Evolutionary conservation across 2,329 filamentous ascomycete genomes (phyloP).

Genomic region (Sporothrix protearum): DNA sequence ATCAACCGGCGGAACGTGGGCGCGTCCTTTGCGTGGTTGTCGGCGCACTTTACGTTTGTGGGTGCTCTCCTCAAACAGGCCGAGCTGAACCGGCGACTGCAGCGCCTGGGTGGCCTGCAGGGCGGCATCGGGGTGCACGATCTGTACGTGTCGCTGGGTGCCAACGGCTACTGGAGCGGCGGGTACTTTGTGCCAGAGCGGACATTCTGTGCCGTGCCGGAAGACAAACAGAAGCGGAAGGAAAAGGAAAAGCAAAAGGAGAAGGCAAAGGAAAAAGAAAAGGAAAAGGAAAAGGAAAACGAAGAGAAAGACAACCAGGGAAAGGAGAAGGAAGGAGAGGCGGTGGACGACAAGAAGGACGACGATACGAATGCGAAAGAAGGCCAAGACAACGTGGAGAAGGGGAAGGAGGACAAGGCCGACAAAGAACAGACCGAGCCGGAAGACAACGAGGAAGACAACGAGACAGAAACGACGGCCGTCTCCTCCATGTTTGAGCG

Average conservation of each 20-base stretch:
- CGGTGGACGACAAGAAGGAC: not conserved
- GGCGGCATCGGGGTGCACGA: constrained; percentile 67
- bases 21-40: constrained; percentile 71
- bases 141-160: constrained; percentile 72
- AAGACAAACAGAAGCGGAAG: not conserved
- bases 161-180: constrained; percentile 62
- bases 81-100: constrained; percentile 66
- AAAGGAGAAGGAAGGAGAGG: not conserved
- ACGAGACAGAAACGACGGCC: not conserved
- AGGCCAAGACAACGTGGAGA: not conserved
- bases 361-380: not conserved
- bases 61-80: constrained; percentile 71
- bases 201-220: constrained; percentile 69
- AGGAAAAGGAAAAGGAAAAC: not conserved
- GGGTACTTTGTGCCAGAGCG: constrained; percentile 62
- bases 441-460: constrained; percentile 37
- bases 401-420: not conserved
- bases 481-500: constrained; percentile 45
- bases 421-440: not conserved
- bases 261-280: not conserved
- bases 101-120: constrained; percentile 56
- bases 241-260: not conserved
- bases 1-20: constrained; percentile 58
- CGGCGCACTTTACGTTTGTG: constrained; percentile 81
- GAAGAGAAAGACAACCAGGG: not conserved